Evolutionary conservation across 495 filamentous ascomycete genomes (phyloP).

Genomic region (Extremus antarcticus): DNA sequence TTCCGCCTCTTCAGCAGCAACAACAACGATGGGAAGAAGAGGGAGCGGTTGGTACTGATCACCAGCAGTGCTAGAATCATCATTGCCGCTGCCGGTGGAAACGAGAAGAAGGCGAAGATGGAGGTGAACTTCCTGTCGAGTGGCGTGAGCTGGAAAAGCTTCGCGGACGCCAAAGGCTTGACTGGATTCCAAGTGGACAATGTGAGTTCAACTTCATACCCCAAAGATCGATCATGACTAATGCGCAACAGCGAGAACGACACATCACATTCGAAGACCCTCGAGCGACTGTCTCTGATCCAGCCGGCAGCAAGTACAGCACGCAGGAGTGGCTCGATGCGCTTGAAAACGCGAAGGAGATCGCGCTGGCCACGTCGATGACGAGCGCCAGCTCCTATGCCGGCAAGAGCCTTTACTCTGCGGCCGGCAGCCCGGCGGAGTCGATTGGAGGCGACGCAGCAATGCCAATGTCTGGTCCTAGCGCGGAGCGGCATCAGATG

Average conservation of each 20-base stretch:
- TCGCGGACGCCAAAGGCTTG: slow-evolving; percentile 70
- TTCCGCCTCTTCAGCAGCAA: slow-evolving; percentile 88
- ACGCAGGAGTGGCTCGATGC: slow-evolving; percentile 81
- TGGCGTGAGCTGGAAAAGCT: slow-evolving; percentile 65
- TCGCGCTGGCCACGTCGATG: slow-evolving; percentile 60
- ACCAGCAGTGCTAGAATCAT: slow-evolving; percentile 84
- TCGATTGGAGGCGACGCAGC: slow-evolving; percentile 43
- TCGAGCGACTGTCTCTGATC: slow-evolving; percentile 45
- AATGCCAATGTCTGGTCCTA: slow-evolving; percentile 4
- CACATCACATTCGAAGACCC: slow-evolving; percentile 89
- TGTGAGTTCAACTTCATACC: slow-evolving; percentile 44
- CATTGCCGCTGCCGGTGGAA: slow-evolving; percentile 81
- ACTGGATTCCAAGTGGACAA: slow-evolving; percentile 88
- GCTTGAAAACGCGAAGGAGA: slow-evolving; percentile 69
- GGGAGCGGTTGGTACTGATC: slow-evolving; percentile 88
- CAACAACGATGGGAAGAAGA: slow-evolving; percentile 77
- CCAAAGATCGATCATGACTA: background rate
- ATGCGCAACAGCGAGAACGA: slow-evolving; percentile 57
- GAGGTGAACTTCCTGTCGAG: slow-evolving; percentile 70
- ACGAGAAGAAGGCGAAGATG: slow-evolving; percentile 89
- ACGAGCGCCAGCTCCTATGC: slow-evolving; percentile 47
- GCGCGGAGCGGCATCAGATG: background rate
- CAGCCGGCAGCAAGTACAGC: slow-evolving; percentile 37
- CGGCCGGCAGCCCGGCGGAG: slow-evolving; percentile 63
- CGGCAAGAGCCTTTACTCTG: slow-evolving; percentile 56